These are phyloP conservation scores for Xylariaceae sp. DNA, from an alignment of 2,329 filamentous ascomycete species.

Conservation along the genomic window DNA sequence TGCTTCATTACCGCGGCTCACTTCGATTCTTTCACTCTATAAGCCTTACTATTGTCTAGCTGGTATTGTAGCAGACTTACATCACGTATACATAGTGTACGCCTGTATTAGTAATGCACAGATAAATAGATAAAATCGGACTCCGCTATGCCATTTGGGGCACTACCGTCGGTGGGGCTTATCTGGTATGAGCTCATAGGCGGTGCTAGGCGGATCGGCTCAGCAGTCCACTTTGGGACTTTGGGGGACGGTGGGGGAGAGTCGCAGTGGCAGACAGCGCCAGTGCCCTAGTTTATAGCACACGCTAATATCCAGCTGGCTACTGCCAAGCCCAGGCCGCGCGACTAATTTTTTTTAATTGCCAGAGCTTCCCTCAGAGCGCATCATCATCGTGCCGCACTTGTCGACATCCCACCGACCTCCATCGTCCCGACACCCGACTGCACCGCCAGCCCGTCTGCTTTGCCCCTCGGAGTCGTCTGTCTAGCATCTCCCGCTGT, in stretches of 20 bases:
- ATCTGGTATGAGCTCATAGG: neutral
- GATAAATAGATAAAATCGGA: too few relatives aligned
- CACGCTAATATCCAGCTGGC: neutral
- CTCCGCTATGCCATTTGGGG: too few relatives aligned
- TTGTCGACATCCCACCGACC: neutral
- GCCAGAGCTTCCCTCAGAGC: constrained; percentile 18
- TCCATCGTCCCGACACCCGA: neutral
- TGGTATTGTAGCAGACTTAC: too few relatives aligned
- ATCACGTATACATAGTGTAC: too few relatives aligned
- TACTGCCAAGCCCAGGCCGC: constrained; percentile 16
- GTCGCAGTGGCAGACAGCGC: neutral
- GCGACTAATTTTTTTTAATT: constrained; percentile 24
- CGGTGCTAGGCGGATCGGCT: too few relatives aligned
- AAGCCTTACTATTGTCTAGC: too few relatives aligned
- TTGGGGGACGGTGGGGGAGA: neutral
- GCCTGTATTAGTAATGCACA: too few relatives aligned
- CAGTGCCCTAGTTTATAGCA: neutral
- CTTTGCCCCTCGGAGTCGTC: neutral
- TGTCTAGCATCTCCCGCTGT: neutral
- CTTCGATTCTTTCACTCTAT: too few relatives aligned
- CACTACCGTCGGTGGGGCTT: neutral
- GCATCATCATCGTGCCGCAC: constrained; percentile 16
- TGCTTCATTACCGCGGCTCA: too few relatives aligned
- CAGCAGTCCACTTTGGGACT: neutral
- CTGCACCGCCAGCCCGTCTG: neutral